Conservation (phyloP, 495 filamentous ascomycete species). For the Glutinoglossum americanum region DNA sequence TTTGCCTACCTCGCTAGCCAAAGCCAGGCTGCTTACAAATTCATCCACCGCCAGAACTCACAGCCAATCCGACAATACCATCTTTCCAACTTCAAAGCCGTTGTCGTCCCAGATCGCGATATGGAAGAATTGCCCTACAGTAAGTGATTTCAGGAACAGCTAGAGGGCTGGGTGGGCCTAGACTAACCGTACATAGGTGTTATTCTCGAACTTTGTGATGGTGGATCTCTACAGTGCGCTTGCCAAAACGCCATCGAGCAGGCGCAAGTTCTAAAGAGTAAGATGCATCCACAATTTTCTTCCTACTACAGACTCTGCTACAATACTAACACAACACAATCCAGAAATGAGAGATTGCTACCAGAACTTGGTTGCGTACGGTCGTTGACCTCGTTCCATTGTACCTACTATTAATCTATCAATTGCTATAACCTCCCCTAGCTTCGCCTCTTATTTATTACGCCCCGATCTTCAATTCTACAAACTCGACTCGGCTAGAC, state of each 20-base stretch:
- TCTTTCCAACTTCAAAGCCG: conserved; percentile 55
- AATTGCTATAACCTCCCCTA: neutral
- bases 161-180: no score
- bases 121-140: conserved; percentile 74
- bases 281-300: conserved; percentile 13
- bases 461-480: neutral
- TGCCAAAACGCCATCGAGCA: conserved; percentile 64
- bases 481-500: neutral
- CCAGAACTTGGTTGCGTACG: neutral
- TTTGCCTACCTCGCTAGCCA: conserved; percentile 12
- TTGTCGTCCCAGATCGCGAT: conserved; percentile 69
- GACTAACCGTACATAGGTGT: conserved; percentile 4
- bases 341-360: neutral
- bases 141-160: conserved; percentile 11
- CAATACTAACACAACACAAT: neutral
- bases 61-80: conserved; percentile 30
- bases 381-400: neutral
- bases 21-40: neutral
- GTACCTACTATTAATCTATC: neutral
- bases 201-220: neutral
- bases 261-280: conserved; percentile 41
- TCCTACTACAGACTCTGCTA: neutral
- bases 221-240: conserved; percentile 50
- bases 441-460: neutral
- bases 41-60: neutral